Conservation (phyloP, 345 rosid genomes). For the Syzygium oleosum region DNA sequence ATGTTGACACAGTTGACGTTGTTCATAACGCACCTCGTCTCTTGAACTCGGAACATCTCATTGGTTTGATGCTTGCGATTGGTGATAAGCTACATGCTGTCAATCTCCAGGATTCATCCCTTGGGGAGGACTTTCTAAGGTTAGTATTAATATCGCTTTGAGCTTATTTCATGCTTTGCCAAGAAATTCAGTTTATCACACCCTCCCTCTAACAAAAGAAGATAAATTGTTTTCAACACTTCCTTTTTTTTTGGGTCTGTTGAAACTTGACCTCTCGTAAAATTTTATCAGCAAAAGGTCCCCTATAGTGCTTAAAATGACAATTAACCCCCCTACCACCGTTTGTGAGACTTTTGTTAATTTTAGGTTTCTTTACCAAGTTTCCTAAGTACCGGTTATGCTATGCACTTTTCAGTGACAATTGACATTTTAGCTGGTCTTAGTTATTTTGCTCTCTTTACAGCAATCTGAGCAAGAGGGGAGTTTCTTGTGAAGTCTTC, state of each 20-base stretch:
- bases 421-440: not conserved
- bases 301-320: not conserved
- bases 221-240: not conserved
- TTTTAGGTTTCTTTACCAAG: not conserved
- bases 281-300: not conserved
- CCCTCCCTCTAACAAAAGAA: not conserved
- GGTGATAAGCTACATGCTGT: conserved; percentile 27
- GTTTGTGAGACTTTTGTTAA: not conserved
- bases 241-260: not conserved
- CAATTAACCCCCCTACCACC: not conserved
- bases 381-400: not conserved
- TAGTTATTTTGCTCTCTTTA: not conserved
- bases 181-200: not conserved
- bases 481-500: conserved; percentile 28
- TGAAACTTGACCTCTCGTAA: not conserved
- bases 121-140: conserved; percentile 25
- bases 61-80: conserved; percentile 24
- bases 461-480: conserved; percentile 29
- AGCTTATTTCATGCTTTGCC: not conserved
- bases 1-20: conserved; percentile 26
- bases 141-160: conserved; percentile 1
- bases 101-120: conserved; percentile 21
- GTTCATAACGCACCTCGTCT: conserved; percentile 10
- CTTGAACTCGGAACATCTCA: conserved; percentile 22
- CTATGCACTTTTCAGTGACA: not conserved